Conservation (phyloP, 306 rosid genomes). For the Quercus glauca region DNA sequence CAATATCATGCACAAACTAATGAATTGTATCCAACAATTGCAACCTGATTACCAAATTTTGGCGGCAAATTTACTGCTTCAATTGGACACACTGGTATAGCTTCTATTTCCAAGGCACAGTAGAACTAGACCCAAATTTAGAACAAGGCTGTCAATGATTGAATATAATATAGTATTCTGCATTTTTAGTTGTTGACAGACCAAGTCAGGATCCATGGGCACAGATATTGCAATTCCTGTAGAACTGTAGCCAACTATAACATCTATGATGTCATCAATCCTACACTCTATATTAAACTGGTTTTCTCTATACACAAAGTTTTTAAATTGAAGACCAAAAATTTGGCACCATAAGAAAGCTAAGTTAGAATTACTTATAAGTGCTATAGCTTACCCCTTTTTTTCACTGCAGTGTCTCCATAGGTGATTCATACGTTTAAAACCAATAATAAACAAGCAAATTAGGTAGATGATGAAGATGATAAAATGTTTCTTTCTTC, state of each 20-base stretch:
- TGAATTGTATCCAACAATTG: conserved; percentile 51
- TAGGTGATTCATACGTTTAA: not conserved
- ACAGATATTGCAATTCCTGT: not conserved
- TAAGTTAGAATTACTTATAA: not conserved
- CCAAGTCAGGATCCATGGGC: not conserved
- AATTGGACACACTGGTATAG: conserved; percentile 55
- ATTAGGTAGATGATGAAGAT: not conserved
- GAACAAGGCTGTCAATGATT: not conserved
- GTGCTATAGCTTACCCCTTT: not conserved
- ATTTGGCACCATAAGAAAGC: not conserved
- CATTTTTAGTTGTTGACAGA: too few relatives aligned
- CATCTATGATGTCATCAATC: not conserved
- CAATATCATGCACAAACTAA: conserved; percentile 51
- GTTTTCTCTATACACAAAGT: not conserved
- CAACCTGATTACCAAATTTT: conserved; percentile 61
- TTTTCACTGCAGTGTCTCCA: not conserved
- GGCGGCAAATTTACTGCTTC: conserved; percentile 70
- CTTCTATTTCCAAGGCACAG: not conserved
- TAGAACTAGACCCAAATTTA: not conserved
- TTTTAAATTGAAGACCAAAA: not conserved
- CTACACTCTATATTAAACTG: not conserved
- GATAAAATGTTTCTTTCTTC: not conserved
- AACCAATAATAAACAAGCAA: not conserved
- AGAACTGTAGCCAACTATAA: not conserved
- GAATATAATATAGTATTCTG: not conserved